These are phyloP conservation scores for Gossypium sturtianum DNA, from an alignment of 345 rosid genomes.

Conservation along the genomic window DNA sequence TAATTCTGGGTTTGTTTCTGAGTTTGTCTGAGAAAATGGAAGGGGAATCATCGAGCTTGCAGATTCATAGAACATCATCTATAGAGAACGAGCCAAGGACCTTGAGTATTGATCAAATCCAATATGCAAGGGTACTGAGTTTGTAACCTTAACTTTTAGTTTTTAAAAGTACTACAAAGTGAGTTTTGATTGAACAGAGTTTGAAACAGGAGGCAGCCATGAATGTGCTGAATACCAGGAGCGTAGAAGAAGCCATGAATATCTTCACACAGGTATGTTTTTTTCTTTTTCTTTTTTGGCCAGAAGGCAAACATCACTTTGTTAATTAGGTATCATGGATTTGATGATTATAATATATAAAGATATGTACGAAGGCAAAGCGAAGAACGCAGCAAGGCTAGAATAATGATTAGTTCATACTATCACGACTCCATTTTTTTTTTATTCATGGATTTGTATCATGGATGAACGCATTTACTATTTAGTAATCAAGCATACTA, in stretches of 20 bases:
- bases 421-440: no score
- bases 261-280: slow-evolving; percentile 35
- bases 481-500: no score
- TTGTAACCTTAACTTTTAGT: not conserved
- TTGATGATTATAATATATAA: no score
- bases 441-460: no score
- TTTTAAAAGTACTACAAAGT: no score
- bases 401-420: no score
- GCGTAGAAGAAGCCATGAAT: slow-evolving; percentile 38
- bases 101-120: slow-evolving; percentile 31
- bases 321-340: not conserved
- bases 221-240: slow-evolving; percentile 34
- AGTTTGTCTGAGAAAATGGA: slow-evolving; percentile 1
- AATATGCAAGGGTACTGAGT: slow-evolving; percentile 35
- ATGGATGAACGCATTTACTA: no score
- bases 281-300: not conserved
- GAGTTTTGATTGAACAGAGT: not conserved
- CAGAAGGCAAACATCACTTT: not conserved
- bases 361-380: no score
- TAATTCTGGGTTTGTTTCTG: not conserved
- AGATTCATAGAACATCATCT: slow-evolving; percentile 31
- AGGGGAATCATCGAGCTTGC: not conserved
- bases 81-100: slow-evolving; percentile 52
- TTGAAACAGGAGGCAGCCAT: slow-evolving; percentile 42
- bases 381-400: no score